Evolutionary conservation across 805 yeast genomes (phyloP).

Genomic region (Myxozyma kluyveri): DNA sequence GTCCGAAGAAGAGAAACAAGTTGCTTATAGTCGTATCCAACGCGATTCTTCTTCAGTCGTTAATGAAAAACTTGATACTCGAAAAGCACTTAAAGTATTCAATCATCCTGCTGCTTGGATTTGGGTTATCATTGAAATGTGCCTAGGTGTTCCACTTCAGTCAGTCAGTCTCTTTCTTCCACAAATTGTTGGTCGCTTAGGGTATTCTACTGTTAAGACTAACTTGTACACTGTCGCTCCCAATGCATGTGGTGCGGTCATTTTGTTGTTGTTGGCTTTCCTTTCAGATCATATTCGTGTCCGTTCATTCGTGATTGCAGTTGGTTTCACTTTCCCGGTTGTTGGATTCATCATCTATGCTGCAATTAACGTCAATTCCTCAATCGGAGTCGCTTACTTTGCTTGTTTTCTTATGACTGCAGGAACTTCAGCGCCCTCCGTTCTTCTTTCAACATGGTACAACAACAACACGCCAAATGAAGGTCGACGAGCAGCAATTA

Average conservation of each 20-base stretch:
- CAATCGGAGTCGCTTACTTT: slow-evolving; percentile 44
- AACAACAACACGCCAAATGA: slow-evolving; percentile 49
- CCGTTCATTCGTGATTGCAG: slow-evolving; percentile 43
- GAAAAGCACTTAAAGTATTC: slow-evolving; percentile 40
- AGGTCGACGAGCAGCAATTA: slow-evolving; percentile 47
- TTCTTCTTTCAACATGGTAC: slow-evolving; percentile 51
- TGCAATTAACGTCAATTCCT: slow-evolving; percentile 44
- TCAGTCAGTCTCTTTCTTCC: slow-evolving; percentile 37
- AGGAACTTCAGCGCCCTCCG: slow-evolving; percentile 50
- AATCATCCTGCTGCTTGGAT: slow-evolving; percentile 7
- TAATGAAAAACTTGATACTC: slow-evolving; percentile 40
- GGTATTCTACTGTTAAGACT: slow-evolving; percentile 64
- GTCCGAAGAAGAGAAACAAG: slow-evolving; percentile 53
- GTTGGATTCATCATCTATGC: slow-evolving; percentile 50
- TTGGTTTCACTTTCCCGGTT: slow-evolving; percentile 43
- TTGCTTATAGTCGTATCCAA: slow-evolving; percentile 55
- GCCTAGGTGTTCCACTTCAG: slow-evolving; percentile 15
- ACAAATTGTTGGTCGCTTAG: slow-evolving; percentile 54
- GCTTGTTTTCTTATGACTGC: slow-evolving; percentile 50
- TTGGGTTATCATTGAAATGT: slow-evolving; percentile 12
- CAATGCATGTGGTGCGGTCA: slow-evolving; percentile 48
- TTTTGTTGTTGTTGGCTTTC: slow-evolving; percentile 42
- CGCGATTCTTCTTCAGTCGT: slow-evolving; percentile 57
- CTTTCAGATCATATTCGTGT: slow-evolving; percentile 43
- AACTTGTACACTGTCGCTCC: slow-evolving; percentile 62